These are phyloP conservation scores for Aspergillus sp. DNA, from an alignment of 2,329 filamentous ascomycete genomes.

Conservation along the genomic window DNA sequence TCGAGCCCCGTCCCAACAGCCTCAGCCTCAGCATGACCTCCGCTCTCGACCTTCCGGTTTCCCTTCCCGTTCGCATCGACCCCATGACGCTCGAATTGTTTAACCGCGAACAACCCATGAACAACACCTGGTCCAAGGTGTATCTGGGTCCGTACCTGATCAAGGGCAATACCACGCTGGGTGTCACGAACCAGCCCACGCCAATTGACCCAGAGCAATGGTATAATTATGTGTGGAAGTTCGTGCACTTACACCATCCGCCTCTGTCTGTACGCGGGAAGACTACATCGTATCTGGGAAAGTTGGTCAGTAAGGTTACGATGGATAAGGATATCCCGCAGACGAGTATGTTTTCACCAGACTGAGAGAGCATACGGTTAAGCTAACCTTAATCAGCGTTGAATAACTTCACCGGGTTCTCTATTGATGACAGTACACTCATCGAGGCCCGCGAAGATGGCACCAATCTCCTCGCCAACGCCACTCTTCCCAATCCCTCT, in stretches of 20 bases:
- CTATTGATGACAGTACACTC: slow-evolving; percentile 41
- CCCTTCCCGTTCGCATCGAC: slow-evolving; percentile 31
- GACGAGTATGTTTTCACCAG: slow-evolving; percentile 21
- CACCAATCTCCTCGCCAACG: slow-evolving; percentile 49
- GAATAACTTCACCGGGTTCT: slow-evolving; percentile 46
- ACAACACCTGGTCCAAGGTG: slow-evolving; percentile 22
- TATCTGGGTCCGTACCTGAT: slow-evolving; percentile 20
- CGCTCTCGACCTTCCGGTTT: slow-evolving; percentile 29
- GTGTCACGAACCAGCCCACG: slow-evolving; percentile 15
- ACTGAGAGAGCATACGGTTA: not conserved
- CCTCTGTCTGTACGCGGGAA: slow-evolving; percentile 21
- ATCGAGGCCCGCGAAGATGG: slow-evolving; percentile 36
- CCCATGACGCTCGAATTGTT: slow-evolving; percentile 29
- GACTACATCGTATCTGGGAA: slow-evolving; percentile 25
- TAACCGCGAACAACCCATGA: slow-evolving; percentile 20
- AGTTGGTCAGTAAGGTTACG: slow-evolving; percentile 27
- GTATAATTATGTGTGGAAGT: slow-evolving; percentile 26
- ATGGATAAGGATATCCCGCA: slow-evolving; percentile 29
- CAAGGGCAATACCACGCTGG: slow-evolving; percentile 31
- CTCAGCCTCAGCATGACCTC: slow-evolving; percentile 30
- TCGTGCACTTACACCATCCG: slow-evolving; percentile 22
- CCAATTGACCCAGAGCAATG: slow-evolving; percentile 23
- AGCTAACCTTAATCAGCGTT: slow-evolving; percentile 35
- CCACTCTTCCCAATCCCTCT: slow-evolving; percentile 53
- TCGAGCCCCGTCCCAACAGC: slow-evolving; percentile 27